Conservation (phyloP, 2,329 filamentous ascomycete genomes). For the Beauveria australis region DNA sequence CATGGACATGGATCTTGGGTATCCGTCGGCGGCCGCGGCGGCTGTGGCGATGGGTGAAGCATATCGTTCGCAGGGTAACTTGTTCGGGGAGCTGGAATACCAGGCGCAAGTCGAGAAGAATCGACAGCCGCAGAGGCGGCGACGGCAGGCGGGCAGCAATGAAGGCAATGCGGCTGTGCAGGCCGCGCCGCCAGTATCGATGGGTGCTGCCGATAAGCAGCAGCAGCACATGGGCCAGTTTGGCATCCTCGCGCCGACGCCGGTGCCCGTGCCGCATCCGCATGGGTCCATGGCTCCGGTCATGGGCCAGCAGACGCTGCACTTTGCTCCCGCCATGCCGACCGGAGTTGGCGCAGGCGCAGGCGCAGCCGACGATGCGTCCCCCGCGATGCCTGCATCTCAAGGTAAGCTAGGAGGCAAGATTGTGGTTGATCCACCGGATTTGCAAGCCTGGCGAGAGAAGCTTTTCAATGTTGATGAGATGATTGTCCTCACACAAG, state of each 20-base stretch:
- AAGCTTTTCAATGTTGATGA: conserved; percentile 70
- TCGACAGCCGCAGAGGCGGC: conserved; percentile 1
- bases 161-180: conserved; percentile 12
- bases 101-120: background rate
- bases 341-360: conserved; percentile 10
- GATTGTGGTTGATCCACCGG: conserved; percentile 57
- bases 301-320: conserved; percentile 4
- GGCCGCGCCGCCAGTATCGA: conserved; percentile 16
- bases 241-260: conserved; percentile 34
- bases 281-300: background rate
- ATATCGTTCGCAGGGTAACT: background rate
- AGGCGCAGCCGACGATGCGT: background rate
- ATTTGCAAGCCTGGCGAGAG: conserved; percentile 61
- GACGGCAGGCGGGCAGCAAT: conserved; percentile 6
- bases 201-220: background rate
- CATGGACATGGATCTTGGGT: conserved; percentile 1
- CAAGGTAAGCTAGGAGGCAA: conserved; percentile 40
- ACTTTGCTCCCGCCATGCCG: background rate
- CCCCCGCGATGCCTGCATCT: conserved; percentile 23
- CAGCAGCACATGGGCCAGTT: conserved; percentile 30
- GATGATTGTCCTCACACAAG: conserved; percentile 61
- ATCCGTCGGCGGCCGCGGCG: background rate
- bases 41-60: conserved; percentile 3
- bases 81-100: conserved; percentile 9
- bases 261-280: conserved; percentile 13